Percentiles rank a stretch among this genome's conserved stretches.
These are phyloP conservation scores for Hyaloscypha bicolor DNA, from an alignment of 495 filamentous ascomycete species.

Conservation along the genomic window DNA sequence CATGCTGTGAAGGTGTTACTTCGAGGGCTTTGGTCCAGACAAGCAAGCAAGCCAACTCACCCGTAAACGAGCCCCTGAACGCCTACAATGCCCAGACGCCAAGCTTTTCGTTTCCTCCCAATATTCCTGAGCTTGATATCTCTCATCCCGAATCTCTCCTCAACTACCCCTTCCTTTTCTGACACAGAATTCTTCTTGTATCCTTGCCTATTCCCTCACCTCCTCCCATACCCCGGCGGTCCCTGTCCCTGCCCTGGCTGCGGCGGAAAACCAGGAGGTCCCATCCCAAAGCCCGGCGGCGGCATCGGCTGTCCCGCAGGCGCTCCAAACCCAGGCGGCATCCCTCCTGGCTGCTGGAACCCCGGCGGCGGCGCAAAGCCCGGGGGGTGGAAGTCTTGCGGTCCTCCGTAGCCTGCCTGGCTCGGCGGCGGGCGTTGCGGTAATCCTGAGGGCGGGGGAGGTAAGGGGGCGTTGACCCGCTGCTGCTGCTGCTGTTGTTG, in stretches of 20 bases:
- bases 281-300: slow-evolving; percentile 21
- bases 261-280: slow-evolving; percentile 29
- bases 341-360: slow-evolving; percentile 11
- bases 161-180: too few relatives aligned
- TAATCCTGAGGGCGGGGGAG: slow-evolving; percentile 72
- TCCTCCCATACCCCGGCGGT: slow-evolving; percentile 32
- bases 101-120: not conserved
- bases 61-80: not conserved
- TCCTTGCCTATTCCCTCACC: slow-evolving; percentile 14
- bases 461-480: slow-evolving; percentile 41
- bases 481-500: slow-evolving; percentile 28
- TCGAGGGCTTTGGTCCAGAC: not conserved
- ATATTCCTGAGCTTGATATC: not conserved
- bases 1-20: not conserved
- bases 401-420: slow-evolving; percentile 76
- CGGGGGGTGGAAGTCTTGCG: slow-evolving; percentile 64
- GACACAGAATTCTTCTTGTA: too few relatives aligned
- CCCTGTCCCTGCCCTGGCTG: slow-evolving; percentile 24
- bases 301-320: slow-evolving; percentile 25
- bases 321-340: slow-evolving; percentile 33
- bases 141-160: not conserved
- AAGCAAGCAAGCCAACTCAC: not conserved
- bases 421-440: slow-evolving; percentile 80
- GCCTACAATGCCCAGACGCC: not conserved
- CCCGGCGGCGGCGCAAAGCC: slow-evolving; percentile 35